Conservation (phyloP, 129 eudicot genomes). For the Kitagawia praeruptora region DNA sequence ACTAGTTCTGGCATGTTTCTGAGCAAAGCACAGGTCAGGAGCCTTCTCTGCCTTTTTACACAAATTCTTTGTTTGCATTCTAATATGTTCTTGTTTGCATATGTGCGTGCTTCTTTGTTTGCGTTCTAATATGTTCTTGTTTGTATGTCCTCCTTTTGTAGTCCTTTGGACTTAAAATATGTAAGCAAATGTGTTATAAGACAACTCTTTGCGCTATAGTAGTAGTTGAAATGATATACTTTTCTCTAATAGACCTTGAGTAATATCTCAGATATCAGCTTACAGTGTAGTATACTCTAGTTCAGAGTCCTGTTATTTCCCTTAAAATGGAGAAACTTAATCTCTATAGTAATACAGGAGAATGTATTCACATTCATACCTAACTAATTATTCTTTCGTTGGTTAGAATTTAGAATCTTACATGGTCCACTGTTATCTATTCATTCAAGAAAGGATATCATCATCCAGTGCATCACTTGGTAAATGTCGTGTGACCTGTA, state of each 20-base stretch:
- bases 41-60: not conserved
- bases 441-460: not conserved
- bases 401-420: not conserved
- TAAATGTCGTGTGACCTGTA: not conserved
- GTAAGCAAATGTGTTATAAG: not conserved
- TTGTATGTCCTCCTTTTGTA: not conserved
- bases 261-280: not conserved
- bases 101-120: not conserved
- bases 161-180: not conserved
- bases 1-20: conserved; percentile 96
- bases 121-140: not conserved
- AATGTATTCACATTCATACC: not conserved
- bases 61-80: not conserved
- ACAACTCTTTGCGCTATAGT: not conserved
- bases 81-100: not conserved
- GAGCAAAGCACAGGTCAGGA: conserved; percentile 56
- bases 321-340: not conserved
- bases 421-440: not conserved
- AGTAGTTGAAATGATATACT: not conserved
- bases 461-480: not conserved
- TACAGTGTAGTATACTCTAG: not conserved
- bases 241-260: not conserved
- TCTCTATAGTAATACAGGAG: not conserved
- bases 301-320: not conserved
- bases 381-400: not conserved